Conservation (phyloP, 2,329 filamentous ascomycete species). For the Venturia nashicola region DNA sequence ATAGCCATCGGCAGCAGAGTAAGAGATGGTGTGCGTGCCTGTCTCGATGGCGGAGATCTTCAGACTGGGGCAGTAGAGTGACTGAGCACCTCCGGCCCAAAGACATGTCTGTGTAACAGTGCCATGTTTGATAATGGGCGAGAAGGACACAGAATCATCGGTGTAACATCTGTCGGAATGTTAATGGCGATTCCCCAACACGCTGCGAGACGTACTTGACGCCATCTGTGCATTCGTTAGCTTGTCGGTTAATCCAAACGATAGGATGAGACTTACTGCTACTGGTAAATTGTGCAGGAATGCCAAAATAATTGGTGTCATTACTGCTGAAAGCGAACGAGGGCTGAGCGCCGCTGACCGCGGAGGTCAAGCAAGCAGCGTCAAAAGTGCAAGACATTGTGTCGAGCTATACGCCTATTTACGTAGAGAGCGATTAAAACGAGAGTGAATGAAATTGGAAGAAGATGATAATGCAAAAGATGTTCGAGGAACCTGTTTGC, state of each 20-base stretch:
- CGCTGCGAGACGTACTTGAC: background rate
- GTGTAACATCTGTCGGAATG: background rate
- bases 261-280: background rate
- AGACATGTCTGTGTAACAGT: background rate
- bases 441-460: background rate
- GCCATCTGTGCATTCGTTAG: background rate
- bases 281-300: background rate
- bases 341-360: constrained; percentile 1
- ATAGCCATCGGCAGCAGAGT: background rate
- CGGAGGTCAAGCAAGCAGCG: constrained; percentile 2
- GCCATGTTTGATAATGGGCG: background rate
- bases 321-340: background rate
- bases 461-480: background rate
- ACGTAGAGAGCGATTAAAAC: background rate
- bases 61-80: background rate
- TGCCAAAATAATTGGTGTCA: constrained; percentile 2
- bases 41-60: background rate
- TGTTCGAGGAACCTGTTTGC: background rate
- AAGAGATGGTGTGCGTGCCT: background rate
- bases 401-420: background rate
- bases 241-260: background rate
- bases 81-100: background rate
- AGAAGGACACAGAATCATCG: background rate
- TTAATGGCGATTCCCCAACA: background rate
- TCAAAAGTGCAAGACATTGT: constrained; percentile 3